phyloP scores from a whole-genome alignment of 129 eudicot genomes.

The Flaveria trinervia region DNA sequence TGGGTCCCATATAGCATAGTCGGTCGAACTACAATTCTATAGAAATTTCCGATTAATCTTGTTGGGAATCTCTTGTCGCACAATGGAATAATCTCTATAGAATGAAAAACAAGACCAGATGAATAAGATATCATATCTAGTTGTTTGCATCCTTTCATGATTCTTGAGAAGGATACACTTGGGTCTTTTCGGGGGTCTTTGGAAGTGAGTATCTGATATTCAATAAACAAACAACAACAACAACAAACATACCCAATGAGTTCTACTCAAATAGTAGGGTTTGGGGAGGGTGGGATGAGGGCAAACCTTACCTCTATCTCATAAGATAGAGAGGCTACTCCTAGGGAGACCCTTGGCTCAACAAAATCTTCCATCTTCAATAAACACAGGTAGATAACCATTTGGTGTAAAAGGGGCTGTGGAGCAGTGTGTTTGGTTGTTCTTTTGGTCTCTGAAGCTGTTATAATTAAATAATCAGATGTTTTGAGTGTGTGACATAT shows the following conservation, averaged over 20 bases:
- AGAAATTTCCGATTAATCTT: too few relatives aligned
- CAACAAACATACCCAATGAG: too few relatives aligned
- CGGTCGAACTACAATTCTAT: too few relatives aligned
- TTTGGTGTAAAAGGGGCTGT: neutral
- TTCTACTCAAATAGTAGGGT: too few relatives aligned
- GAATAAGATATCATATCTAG: neutral
- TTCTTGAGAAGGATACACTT: neutral
- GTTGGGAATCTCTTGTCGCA: too few relatives aligned
- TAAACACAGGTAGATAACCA: neutral
- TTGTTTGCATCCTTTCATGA: neutral
- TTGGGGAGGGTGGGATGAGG: too few relatives aligned
- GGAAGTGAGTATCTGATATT: neutral
- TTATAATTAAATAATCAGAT: conserved; percentile 4
- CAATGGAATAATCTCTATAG: neutral
- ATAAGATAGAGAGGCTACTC: too few relatives aligned
- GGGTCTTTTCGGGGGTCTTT: neutral
- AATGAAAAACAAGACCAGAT: neutral
- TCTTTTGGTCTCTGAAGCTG: neutral
- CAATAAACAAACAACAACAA: neutral
- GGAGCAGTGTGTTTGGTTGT: neutral
- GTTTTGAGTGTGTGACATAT: conserved; percentile 5
- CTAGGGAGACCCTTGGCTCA: too few relatives aligned
- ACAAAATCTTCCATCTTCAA: too few relatives aligned
- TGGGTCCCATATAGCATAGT: too few relatives aligned
- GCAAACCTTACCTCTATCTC: too few relatives aligned